A percentile compares a stretch with the other conserved stretches of the same genome.
These are phyloP conservation scores for Leptographium procerum DNA, from an alignment of 2,329 filamentous ascomycete species.

Conservation along the genomic window DNA sequence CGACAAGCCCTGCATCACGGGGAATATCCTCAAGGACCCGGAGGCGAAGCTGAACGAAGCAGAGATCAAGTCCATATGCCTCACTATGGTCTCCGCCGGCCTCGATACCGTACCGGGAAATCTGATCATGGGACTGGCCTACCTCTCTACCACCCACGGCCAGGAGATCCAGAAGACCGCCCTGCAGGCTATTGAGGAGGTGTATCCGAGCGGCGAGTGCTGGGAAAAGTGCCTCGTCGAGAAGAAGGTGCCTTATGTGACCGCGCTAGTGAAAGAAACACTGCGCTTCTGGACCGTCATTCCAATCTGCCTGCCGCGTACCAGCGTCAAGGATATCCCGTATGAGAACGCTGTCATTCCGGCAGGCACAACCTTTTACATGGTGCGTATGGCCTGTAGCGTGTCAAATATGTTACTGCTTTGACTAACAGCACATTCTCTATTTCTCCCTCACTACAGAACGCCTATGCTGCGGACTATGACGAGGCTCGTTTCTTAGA, in stretches of 20 bases:
- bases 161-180: conserved; percentile 59
- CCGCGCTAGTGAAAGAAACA: conserved; percentile 66
- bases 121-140: conserved; percentile 68
- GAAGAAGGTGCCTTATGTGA: conserved; percentile 67
- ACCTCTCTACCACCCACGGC: conserved; percentile 54
- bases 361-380: conserved; percentile 67
- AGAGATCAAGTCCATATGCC: conserved; percentile 65
- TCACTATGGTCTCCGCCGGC: conserved; percentile 66
- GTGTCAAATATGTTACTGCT: too few species aligned
- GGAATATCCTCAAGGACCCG: conserved; percentile 13
- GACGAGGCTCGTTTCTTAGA: conserved; percentile 56
- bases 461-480: conserved; percentile 64
- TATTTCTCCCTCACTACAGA: conserved; percentile 32
- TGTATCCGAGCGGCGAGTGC: conserved; percentile 60
- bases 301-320: conserved; percentile 63
- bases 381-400: conserved; percentile 22
- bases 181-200: conserved; percentile 55
- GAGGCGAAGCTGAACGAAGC: conserved; percentile 13
- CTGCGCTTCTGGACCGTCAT: conserved; percentile 72
- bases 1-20: conserved; percentile 17
- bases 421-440: background rate
- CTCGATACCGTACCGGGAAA: conserved; percentile 73
- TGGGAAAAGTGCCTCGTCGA: conserved; percentile 63
- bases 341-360: conserved; percentile 59
- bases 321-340: conserved; percentile 58